Percentiles rank a stretch among this genome's conserved stretches.
phyloP scores from a whole-genome alignment of 768 basidiomycete species.

The Boletus edulis region DNA sequence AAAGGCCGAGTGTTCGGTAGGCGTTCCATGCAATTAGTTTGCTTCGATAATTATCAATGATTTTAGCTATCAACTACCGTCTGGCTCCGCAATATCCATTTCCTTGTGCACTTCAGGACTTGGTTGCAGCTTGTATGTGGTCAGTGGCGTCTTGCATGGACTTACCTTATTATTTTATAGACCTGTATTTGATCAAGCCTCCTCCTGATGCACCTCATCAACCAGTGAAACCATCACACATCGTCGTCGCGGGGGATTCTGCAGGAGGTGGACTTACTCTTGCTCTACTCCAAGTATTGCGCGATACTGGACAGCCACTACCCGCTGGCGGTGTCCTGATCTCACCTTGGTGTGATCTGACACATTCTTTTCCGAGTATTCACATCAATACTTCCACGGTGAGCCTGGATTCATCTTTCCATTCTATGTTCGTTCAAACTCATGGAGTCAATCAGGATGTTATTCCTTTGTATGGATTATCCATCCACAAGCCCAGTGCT shows the following conservation, averaged over 20 bases:
- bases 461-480: conserved; percentile 71
- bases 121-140: conserved; percentile 76
- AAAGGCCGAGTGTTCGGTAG: conserved; percentile 83
- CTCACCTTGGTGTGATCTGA: conserved; percentile 93
- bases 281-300: conserved; percentile 81
- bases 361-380: conserved; percentile 91
- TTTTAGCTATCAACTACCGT: conserved; percentile 70
- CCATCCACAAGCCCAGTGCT: conserved; percentile 74
- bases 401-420: conserved; percentile 15
- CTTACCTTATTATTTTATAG: conserved; percentile 34
- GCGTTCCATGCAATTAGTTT: conserved; percentile 11
- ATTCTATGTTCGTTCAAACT: not conserved
- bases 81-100: conserved; percentile 98
- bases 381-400: conserved; percentile 84
- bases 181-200: conserved; percentile 87
- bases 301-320: conserved; percentile 75
- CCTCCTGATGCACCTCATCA: conserved; percentile 74
- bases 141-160: not conserved
- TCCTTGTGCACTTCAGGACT: conserved; percentile 88
- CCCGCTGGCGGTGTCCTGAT: conserved; percentile 90
- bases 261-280: conserved; percentile 89
- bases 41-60: conserved; percentile 7
- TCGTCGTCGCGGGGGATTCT: conserved; percentile 88
- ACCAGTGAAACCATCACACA: conserved; percentile 76
- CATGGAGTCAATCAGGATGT: conserved; percentile 55